These are phyloP conservation scores for Pythium monospermum DNA, from an alignment of 352 stramenopile genomes.

Conservation along the genomic window DNA sequence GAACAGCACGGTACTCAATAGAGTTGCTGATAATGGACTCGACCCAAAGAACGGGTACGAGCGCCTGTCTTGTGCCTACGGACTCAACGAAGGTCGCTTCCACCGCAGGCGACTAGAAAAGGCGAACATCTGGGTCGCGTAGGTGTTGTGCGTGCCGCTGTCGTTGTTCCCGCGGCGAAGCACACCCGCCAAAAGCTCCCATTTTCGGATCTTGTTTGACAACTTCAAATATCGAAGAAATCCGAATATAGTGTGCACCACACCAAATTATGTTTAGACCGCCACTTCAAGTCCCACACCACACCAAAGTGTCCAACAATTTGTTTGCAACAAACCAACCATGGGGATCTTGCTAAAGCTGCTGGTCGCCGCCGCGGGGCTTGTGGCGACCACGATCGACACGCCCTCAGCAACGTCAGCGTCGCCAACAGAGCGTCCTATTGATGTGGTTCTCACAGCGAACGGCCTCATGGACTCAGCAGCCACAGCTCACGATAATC, in stretches of 20 bases:
- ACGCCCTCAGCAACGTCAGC: not conserved
- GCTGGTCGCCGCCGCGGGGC: no score
- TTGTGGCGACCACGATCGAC: no score
- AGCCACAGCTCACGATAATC: not conserved
- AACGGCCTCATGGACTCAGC: not conserved
- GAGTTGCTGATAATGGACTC: conserved; percentile 77
- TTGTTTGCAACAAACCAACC: no score
- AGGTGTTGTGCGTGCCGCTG: conserved; percentile 21
- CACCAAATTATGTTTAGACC: no score
- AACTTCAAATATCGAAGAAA: no score
- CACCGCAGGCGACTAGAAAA: conserved; percentile 66
- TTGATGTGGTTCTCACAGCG: conserved; percentile 10
- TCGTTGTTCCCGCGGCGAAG: no score
- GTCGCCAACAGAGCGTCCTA: not conserved
- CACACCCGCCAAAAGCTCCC: no score
- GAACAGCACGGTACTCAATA: conserved; percentile 56
- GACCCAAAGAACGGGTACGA: conserved; percentile 78
- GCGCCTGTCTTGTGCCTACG: conserved; percentile 51
- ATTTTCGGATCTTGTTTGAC: no score
- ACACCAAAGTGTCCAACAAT: no score
- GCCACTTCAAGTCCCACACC: no score
- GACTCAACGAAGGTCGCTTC: conserved; percentile 77
- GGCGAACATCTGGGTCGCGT: conserved; percentile 26
- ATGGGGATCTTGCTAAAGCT: no score
- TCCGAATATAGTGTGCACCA: no score